Base-by-base conservation (phyloP, 2,329 filamentous ascomycete genomes). In the Acarospora socialis region DNA sequence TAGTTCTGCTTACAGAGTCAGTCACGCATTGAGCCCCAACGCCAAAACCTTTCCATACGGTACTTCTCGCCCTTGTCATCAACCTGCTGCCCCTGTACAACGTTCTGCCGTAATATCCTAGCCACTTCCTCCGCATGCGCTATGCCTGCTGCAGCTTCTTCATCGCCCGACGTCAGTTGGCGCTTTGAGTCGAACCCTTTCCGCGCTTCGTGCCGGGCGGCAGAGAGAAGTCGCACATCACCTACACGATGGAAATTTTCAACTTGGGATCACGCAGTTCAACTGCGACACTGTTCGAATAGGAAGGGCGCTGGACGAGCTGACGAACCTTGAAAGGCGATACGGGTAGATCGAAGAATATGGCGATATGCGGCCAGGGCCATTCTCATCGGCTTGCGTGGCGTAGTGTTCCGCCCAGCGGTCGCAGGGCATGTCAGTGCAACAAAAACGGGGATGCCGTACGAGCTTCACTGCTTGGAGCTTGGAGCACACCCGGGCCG, bases 111-210 rank as follows among this genome's bases (percentile, higher is more conserved):
- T 39, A 98, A 52, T 35, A 95, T 77, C 41, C 68, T 67, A 3
- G 87, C 81, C 3, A 95, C 75, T 23, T 90, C 81, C 39, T 86
- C 65, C 6, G 86, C 90, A 48, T 92, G 76, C 42, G 75, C 61
- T 38, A 98, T 73, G 7, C 75, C 73, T 35, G 73, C 66, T 9
- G 63, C 57, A 1, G 71, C 63, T 36, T 74, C 70, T 8, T 74
- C 61, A 35, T 73, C 70, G 8, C 64, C 59, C 0, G 70, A 54
- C 4, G 69, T 56, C 7, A 83, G 56, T 2, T 61, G 55, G 25
- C 73, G 67, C 44, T 81, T 79, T 34, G 67, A 60, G 32, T 76
- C 71, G 56, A 98, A 98, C 10, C 68, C 70, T 26, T 65, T 60
- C 34, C 84, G 79, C 37, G 82, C 86, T 53, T 82, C 69, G 33